Evolutionary conservation across 1,284 basidiomycete genomes (phyloP).

Genomic region (Cystobasidium pallidum): DNA sequence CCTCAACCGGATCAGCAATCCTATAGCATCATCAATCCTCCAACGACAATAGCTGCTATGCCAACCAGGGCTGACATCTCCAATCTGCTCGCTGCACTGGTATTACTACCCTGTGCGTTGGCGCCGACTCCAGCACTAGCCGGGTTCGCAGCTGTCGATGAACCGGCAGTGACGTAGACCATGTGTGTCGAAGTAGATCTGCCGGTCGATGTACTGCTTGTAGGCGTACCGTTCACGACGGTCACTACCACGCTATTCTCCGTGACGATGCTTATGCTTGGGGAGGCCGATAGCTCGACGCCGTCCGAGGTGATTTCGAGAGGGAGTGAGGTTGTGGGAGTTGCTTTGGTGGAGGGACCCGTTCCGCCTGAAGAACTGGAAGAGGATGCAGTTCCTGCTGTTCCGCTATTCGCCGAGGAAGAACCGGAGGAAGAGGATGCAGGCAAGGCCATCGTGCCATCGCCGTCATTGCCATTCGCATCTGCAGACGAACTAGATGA

Average conservation of each 20-base stretch:
- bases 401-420: not conserved
- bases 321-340: constrained; percentile 5
- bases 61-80: constrained; percentile 28
- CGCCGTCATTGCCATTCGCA: not conserved
- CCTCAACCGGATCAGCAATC: not conserved
- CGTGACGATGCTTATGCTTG: constrained; percentile 17
- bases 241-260: constrained; percentile 34
- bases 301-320: constrained; percentile 37
- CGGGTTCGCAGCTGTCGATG: not conserved
- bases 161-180: constrained; percentile 28
- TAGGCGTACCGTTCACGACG: constrained; percentile 24
- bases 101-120: constrained; percentile 11
- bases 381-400: not conserved
- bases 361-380: not conserved
- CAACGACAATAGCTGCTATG: constrained; percentile 24
- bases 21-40: constrained; percentile 25
- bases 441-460: not conserved
- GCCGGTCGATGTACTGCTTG: constrained; percentile 25
- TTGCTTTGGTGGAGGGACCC: not conserved
- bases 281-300: constrained; percentile 20
- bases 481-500: not conserved
- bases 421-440: constrained; percentile 2
- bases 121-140: not conserved
- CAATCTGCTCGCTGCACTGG: constrained; percentile 25
- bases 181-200: constrained; percentile 42